Base-by-base conservation (phyloP, 1,139 yeast genomes). In the Candida albicans region DNA sequence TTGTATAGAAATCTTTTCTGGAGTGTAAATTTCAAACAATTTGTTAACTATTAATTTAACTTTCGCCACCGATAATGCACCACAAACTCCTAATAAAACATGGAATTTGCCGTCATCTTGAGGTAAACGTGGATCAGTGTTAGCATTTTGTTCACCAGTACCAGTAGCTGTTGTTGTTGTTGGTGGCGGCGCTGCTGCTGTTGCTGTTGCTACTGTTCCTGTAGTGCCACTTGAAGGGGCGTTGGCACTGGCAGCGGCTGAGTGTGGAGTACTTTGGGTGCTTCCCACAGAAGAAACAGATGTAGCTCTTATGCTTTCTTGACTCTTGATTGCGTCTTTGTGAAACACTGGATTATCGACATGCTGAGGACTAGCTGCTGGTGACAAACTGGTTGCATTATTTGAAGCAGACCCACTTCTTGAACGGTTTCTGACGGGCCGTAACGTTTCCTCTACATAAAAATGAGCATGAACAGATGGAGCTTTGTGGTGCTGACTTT, bases 31-130 rank as follows among this genome's bases (percentile, higher is more conserved):
- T 49, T 88, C 95, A 52, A 84, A 86, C 45, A 90, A 71, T 65
- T 87, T 89, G 56, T 75, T 70, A 35, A 89, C 84, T 50, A 90
- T 88, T 39, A 79, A 69, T 53, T 87, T 83, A 41, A 90, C 79
- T 64, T 90, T 88, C 47, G 79, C 75, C 4, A 90, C 84, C 4
- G 95, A 84, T 41, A 87, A 72, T 0, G 96, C 89, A 2, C 97
- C 98, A 54, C 96, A 89, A 1, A 90, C 95, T 2, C 96, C 97
- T 46, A 91, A 72, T 46, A 91, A 70, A 15, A 91, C 81, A 65
- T 91, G 98, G 46, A 87, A 67, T 59, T 87, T 90, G 7, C 96
- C 96, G 62, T 91, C 98, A 61, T 90, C 91, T 59, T 86, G 89
- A 1, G 96, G 96, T 52, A 90, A 69, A 36, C 96, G 73, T 1